Evolutionary conservation across 768 basidiomycete genomes (phyloP).

Genomic region (Agaricus blazei): DNA sequence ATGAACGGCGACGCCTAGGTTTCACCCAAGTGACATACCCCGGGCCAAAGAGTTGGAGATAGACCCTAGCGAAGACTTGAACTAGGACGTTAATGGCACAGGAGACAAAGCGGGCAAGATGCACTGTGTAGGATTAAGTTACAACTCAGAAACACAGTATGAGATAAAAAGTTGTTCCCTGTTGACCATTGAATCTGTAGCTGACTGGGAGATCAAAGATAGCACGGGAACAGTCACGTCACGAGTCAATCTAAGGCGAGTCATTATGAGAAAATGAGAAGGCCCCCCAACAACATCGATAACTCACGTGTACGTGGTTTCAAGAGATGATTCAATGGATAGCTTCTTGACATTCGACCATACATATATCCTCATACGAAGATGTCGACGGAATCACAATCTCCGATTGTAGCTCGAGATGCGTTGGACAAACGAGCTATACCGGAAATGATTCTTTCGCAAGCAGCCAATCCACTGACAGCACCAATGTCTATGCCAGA

Average conservation of each 20-base stretch:
- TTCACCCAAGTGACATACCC: too few relatives aligned
- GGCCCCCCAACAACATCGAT: not conserved
- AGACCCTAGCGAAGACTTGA: too few relatives aligned
- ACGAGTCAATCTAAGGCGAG: not conserved
- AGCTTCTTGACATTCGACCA: not conserved
- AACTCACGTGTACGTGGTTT: not conserved
- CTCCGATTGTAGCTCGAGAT: not conserved
- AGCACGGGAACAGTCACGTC: too few relatives aligned
- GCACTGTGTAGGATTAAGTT: too few relatives aligned
- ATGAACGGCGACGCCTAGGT: too few relatives aligned
- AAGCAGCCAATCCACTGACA: constrained; percentile 16
- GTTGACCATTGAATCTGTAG: too few relatives aligned
- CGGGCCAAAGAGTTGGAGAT: too few relatives aligned
- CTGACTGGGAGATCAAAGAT: too few relatives aligned
- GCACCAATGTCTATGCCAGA: constrained; percentile 5
- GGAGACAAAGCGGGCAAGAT: too few relatives aligned
- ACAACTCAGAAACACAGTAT: too few relatives aligned
- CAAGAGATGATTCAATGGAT: not conserved
- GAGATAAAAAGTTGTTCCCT: too few relatives aligned
- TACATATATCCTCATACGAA: not conserved
- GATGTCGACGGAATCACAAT: not conserved
- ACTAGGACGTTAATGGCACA: too few relatives aligned
- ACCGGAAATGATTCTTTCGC: constrained; percentile 10
- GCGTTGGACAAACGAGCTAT: not conserved
- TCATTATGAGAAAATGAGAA: not conserved